Conservation (phyloP, 495 filamentous ascomycete species). For the Neohortaea acidophila region DNA sequence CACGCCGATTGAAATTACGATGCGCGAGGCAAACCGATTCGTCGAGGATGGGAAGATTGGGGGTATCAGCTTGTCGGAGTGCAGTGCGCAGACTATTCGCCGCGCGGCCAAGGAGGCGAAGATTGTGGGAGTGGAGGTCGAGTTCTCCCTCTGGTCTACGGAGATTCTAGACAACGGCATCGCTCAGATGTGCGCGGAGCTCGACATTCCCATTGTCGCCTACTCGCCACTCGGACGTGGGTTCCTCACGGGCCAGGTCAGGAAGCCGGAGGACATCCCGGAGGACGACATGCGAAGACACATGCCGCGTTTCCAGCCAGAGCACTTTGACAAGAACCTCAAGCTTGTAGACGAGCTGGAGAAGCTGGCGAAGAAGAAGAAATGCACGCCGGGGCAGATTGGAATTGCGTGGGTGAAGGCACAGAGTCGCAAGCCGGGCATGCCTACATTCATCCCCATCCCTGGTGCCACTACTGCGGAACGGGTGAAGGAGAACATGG, state of each 20-base stretch:
- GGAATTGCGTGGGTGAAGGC: constrained; percentile 57
- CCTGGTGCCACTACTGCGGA: constrained; percentile 45
- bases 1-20: constrained; percentile 42
- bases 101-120: constrained; percentile 53
- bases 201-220: constrained; percentile 58
- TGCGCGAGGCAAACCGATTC: constrained; percentile 38
- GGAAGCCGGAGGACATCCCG: constrained; percentile 44
- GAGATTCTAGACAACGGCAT: constrained; percentile 63
- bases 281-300: constrained; percentile 38
- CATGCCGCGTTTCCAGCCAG: constrained; percentile 51
- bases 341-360: constrained; percentile 52
- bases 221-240: constrained; percentile 43
- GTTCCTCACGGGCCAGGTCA: constrained; percentile 45
- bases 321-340: constrained; percentile 57
- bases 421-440: constrained; percentile 41
- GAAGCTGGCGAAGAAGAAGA: constrained; percentile 52
- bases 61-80: constrained; percentile 65
- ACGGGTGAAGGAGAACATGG: constrained; percentile 28
- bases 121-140: constrained; percentile 63
- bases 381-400: constrained; percentile 57
- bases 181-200: constrained; percentile 51
- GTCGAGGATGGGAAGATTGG: constrained; percentile 64
- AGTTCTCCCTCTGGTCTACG: constrained; percentile 55
- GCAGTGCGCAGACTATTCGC: constrained; percentile 56
- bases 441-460: constrained; percentile 66